Evolutionary conservation across 2,329 filamentous ascomycete genomes (phyloP), one percentile per base, ranked within the genome.

Genomic region (Diplodia corticola): DNA sequence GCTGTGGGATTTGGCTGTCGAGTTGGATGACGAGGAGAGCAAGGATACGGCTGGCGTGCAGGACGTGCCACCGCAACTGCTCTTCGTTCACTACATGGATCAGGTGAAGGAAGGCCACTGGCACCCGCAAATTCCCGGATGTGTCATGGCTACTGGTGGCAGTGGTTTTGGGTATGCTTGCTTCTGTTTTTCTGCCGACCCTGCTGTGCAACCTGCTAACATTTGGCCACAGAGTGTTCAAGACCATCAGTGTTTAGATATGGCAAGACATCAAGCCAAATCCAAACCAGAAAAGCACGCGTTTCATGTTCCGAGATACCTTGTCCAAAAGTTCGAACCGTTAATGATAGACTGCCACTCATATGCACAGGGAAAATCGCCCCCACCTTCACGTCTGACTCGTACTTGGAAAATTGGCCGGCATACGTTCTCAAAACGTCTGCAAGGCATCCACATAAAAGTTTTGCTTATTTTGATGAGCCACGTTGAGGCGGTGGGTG

Each of bases 41-140:
- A 91, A 89, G 76, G 92, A 96, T 74, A 93, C 91, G 4, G 92
- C 90, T 0, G 93, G 92, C 63, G 88, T 94, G 48, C 88, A 91
- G 74, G 94, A 97, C 69, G 92, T 98, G 69, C 95, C 95, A 67
- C 92, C 95, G 4, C 95, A 99, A 79, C 80, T 99, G 72, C 82
- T 99, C 69, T 99, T 99, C 78, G 93, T 97, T 74, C 95, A 99
- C 80, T 97, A 96, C 77, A 92, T 96, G 82, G 91, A 96, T 73
- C 89, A 92, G 72, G 93, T 93, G 66, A 98, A 97, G 86, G 95
- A 99, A 80, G 82, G 93, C 44, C 95, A 99, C 81, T 99, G 95
- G 94, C 94, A 98, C 81, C 91, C 91, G 37, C 95, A 99, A 82
- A 97, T 98, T 76, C 91, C 92, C 0, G 95, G 95, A 33, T 89